phyloP scores from a whole-genome alignment of 495 filamentous ascomycete species.

The Arthonia radiata region DNA sequence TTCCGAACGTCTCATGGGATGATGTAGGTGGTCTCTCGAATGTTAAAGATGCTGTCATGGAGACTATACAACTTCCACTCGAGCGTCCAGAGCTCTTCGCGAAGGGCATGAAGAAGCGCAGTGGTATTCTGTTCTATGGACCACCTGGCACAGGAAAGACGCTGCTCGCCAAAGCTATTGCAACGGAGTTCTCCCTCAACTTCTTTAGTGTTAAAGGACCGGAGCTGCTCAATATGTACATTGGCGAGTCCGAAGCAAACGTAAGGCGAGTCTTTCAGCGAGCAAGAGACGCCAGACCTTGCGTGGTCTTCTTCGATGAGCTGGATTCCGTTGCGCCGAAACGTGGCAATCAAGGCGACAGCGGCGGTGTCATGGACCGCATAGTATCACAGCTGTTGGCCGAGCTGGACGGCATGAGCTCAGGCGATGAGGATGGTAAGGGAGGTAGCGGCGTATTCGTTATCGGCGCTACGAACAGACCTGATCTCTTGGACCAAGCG shows the following conservation, averaged over 20 bases:
- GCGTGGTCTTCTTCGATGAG: conserved; percentile 97
- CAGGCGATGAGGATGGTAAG: conserved; percentile 47
- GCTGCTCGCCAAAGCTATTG: conserved; percentile 87
- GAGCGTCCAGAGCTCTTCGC: conserved; percentile 87
- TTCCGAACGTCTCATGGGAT: conserved; percentile 88
- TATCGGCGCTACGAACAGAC: conserved; percentile 87
- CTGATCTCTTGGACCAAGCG: conserved; percentile 80
- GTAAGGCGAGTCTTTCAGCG: conserved; percentile 89
- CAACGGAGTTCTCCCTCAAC: conserved; percentile 92
- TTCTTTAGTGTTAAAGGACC: conserved; percentile 98
- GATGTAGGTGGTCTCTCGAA: conserved; percentile 86
- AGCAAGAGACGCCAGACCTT: conserved; percentile 82
- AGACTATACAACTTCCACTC: conserved; percentile 87
- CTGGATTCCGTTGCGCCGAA: conserved; percentile 93
- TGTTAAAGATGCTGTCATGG: conserved; percentile 85
- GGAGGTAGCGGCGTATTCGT: conserved; percentile 86
- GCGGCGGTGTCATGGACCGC: conserved; percentile 95
- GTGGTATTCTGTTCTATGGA: conserved; percentile 92
- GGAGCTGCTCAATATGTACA: conserved; percentile 97
- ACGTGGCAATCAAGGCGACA: conserved; percentile 91
- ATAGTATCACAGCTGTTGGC: conserved; percentile 91
- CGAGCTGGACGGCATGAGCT: conserved; percentile 92
- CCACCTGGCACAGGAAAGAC: conserved; percentile 96
- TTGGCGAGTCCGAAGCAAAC: conserved; percentile 95
- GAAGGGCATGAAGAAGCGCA: conserved; percentile 96